Evolutionary conservation across 768 basidiomycete genomes (phyloP), one percentile per base, ranked within the genome.

Genomic region (Pulveroboletus frians): DNA sequence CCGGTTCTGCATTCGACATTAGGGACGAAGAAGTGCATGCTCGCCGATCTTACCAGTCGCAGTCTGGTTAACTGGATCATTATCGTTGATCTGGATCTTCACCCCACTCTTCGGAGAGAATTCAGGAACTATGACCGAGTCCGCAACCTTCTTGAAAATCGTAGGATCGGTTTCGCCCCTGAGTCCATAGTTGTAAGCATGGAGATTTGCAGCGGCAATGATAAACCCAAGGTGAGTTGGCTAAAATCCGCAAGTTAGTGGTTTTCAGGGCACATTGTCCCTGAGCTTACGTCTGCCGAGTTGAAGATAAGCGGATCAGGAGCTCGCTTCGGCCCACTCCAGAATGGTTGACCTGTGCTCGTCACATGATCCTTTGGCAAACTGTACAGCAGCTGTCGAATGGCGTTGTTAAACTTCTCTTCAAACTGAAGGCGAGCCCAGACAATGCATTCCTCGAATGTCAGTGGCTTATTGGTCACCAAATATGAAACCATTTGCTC

Each of bases 361-460:
- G 94, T 93, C 40, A 88, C 72, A 34, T 88, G 86, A 65, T 99
- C 96, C 68, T 93, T 95, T 10, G 96, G 96, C 57, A 99, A 74
- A 70, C 91, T 96, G 76, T 81, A 92, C 39, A 99, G 68, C 31
- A 99, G 73, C 67, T 99, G 96, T 51, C 84, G 84, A 66, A 98
- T 98, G 39, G 88, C 81, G 62, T 94, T 93, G 73, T 80, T 88
- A 67, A 90, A 99, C 65, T 88, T 90, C 49, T 84, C 82, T 73
- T 99, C 95, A 58, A 97, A 99, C 66, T 94, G 89, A 54, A 93
- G 71, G 30, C 96, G 80, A 32, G 95, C 96, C 96, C 96, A 99
- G 47, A 87, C 71, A 59, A 99, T 92, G 69, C 96, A 99, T 70
- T 98, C 93, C 58, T 98, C 93, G 55, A 99, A 93, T 13, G 91